A percentile compares a stretch with the other conserved stretches of the same genome.
Evolutionary conservation across 2,329 filamentous ascomycete genomes (phyloP).

Genomic region (Beauveria scarabaeidicola): DNA sequence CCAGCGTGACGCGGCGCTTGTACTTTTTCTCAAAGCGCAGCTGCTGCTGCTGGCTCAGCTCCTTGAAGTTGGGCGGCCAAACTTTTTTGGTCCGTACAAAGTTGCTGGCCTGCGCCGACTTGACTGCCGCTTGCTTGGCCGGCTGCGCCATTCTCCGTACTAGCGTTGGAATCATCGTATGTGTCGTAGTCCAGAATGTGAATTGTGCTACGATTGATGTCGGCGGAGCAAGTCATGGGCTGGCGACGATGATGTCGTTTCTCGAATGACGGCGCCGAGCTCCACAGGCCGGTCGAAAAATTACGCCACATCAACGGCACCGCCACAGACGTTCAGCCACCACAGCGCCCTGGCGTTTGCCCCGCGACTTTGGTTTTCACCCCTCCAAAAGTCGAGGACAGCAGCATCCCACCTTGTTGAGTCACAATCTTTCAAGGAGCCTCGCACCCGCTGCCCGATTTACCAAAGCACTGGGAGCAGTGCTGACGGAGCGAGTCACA

Average conservation of each 20-base stretch:
- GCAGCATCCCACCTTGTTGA: slow-evolving; percentile 5
- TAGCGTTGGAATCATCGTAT: slow-evolving; percentile 27
- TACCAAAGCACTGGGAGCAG: not conserved
- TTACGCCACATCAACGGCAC: slow-evolving; percentile 2
- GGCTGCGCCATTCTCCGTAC: slow-evolving; percentile 26
- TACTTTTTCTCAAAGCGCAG: slow-evolving; percentile 73
- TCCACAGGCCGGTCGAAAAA: not conserved
- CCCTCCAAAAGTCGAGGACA: slow-evolving; percentile 9
- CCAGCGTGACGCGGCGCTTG: slow-evolving; percentile 58
- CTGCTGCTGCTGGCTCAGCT: slow-evolving; percentile 62
- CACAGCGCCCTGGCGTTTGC: slow-evolving; percentile 8
- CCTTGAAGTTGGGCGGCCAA: slow-evolving; percentile 71
- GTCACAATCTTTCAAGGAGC: not conserved
- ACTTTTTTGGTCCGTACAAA: slow-evolving; percentile 59
- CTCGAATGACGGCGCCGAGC: not conserved
- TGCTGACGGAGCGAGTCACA: slow-evolving; percentile 8
- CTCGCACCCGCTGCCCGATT: not conserved
- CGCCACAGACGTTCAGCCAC: slow-evolving; percentile 10
- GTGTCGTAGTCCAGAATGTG: not conserved
- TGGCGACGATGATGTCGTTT: not conserved
- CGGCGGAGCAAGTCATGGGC: too few species aligned
- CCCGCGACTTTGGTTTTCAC: slow-evolving; percentile 13
- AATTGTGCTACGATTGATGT: not conserved
- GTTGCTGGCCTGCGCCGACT: slow-evolving; percentile 35
- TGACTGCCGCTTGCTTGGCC: slow-evolving; percentile 21